Evolutionary conservation across 1,284 basidiomycete species (phyloP), one percentile per base, ranked within the genome.

Genomic region (Ustilago esculenta): DNA sequence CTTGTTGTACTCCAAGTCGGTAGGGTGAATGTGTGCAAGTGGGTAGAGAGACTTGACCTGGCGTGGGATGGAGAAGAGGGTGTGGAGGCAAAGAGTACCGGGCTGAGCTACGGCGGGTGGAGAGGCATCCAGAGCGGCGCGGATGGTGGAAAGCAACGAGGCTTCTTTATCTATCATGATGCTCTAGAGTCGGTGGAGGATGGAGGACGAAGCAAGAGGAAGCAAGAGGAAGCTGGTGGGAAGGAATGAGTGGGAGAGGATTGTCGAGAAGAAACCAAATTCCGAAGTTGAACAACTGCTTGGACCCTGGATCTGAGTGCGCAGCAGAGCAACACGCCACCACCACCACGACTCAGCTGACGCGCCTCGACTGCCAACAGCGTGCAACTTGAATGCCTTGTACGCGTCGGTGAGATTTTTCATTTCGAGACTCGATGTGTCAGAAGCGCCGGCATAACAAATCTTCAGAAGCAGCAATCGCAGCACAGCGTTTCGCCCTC

Each of bases 41-140:
- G 80, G 77, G 34, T 76, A 81, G 30, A 81, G 72, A 17, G 70
- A 63, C 35, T 66, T 70, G 32, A 76, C 68, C 8, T 58, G 52
- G 24, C 72, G 59, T 17, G 80, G 80, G 21, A 72, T 68, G 32
- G 69, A 70, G 43, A 79, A 77, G 60, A 79, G 61, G 0, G 73
- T 66, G 33, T 74, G 65, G 10, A 77, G 18, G 1, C 73, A 64
- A 21, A 79, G 27, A 4, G 41, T 53, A 8, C 76, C 76, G 1
- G 43, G 20, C 11, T 49, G 45, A 1, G 46, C 44, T 15, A 71
- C 54, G 24, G 70, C 56, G 21, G 64, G 69, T 9, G 53, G 68
- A 27, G 42, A 50, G 2, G 52, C 46, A 11, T 40, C 36, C 23
- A 61, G 61, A 5, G 44, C 53, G 4, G 44, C 39, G 17, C 39